Evolutionary conservation across 2,329 filamentous ascomycete genomes (phyloP).

Genomic region (Apiospora malaysiana): DNA sequence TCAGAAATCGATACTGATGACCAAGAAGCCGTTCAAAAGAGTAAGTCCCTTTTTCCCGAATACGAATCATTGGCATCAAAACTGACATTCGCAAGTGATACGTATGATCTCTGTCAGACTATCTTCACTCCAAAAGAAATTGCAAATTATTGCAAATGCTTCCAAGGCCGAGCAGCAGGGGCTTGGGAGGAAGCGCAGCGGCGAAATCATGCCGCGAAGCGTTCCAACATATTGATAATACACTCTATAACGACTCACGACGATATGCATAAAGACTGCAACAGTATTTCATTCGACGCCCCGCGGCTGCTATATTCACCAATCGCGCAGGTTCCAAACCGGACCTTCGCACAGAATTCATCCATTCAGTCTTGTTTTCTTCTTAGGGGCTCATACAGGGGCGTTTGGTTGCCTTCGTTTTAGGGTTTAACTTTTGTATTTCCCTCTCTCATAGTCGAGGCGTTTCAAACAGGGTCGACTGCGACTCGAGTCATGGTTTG

Average conservation of each 20-base stretch:
- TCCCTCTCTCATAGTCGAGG: slow-evolving; percentile 12
- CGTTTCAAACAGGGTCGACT: slow-evolving; percentile 13
- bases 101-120: slow-evolving; percentile 66
- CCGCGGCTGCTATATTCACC: slow-evolving; percentile 17
- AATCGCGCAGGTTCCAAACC: background rate
- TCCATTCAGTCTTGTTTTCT: slow-evolving; percentile 18
- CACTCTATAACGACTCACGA: slow-evolving; percentile 22
- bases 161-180: slow-evolving; percentile 55
- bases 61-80: slow-evolving; percentile 30
- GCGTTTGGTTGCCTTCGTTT: slow-evolving; percentile 11
- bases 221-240: slow-evolving; percentile 46
- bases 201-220: slow-evolving; percentile 61
- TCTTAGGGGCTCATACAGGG: slow-evolving; percentile 9
- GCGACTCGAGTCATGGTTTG: slow-evolving; percentile 1
- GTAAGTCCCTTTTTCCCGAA: slow-evolving; percentile 54
- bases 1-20: slow-evolving; percentile 70
- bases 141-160: slow-evolving; percentile 64
- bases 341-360: background rate
- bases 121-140: slow-evolving; percentile 63
- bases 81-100: slow-evolving; percentile 56
- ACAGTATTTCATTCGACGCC: slow-evolving; percentile 19
- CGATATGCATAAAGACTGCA: slow-evolving; percentile 23
- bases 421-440: slow-evolving; percentile 5
- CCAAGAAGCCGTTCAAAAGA: slow-evolving; percentile 73
- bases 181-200: slow-evolving; percentile 56